Evolutionary conservation across 495 filamentous ascomycete species (phyloP).

Genomic region (Xylaria grammica): DNA sequence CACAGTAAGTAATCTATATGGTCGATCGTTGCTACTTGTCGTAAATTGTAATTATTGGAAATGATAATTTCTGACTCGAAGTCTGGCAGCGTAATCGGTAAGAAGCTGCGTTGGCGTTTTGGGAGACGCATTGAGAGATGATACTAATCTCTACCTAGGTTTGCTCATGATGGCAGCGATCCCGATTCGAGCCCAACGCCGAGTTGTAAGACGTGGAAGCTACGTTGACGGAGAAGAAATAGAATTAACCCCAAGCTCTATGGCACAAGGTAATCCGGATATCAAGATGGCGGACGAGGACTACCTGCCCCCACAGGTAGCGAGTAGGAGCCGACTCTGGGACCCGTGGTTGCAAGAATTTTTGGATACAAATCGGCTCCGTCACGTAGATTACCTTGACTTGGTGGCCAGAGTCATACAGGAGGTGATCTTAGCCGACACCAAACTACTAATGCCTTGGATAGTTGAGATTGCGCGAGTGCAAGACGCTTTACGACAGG

Average conservation of each 20-base stretch:
- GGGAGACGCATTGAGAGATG: background rate
- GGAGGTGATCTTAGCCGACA: background rate
- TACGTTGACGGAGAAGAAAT: background rate
- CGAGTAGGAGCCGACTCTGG: too few relatives aligned
- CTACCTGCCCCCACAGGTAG: too few relatives aligned
- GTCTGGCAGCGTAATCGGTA: background rate
- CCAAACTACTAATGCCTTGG: background rate
- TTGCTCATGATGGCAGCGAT: slow-evolving; percentile 16
- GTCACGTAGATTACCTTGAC: background rate
- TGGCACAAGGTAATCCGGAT: background rate
- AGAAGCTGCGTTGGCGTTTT: background rate
- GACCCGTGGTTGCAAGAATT: too few relatives aligned
- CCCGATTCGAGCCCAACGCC: background rate
- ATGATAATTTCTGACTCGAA: background rate
- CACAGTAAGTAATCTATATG: too few relatives aligned
- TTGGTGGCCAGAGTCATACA: background rate
- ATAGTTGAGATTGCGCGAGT: background rate
- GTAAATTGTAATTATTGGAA: background rate
- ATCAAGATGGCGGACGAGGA: too few relatives aligned
- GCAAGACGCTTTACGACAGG: background rate
- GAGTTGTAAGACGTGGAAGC: background rate
- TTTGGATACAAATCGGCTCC: background rate
- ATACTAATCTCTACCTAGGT: background rate
- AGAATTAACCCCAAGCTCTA: background rate
- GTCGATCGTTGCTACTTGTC: too few relatives aligned